Evolutionary conservation across 23 red algal species (phyloP), one percentile per base, ranked within the genome.

Genomic region (Gracilaria gracilis): DNA sequence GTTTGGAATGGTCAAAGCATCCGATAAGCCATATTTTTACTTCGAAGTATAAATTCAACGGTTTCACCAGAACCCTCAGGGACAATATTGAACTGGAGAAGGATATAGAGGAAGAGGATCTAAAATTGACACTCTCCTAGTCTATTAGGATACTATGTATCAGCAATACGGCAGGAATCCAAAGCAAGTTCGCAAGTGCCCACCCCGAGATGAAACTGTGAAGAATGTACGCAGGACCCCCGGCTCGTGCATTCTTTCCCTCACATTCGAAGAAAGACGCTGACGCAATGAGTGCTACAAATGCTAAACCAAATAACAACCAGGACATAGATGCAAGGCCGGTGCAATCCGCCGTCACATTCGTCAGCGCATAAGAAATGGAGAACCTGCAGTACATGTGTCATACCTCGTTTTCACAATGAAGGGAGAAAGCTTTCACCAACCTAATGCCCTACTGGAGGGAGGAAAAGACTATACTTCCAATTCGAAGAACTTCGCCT

Each of bases 81-180:
- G 80, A 84, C 5, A 84, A 47, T 17, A 9, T 84, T 11, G 5
- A 84, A 67, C 80, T 84, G 4, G 80, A 84, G 19, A 25, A 84
- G 31, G 80, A 84, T 6, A 61, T 90, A 51, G 0, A 25, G 35
- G 25, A 24, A 19, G 12, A 3, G 25, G 2, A 9, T 5, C 4
- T 4, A 71, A 16, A 5, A 29, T 25, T 17, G 66, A 71, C 5
- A 35, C 31, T 5, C 66, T 35, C 27, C n/a, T 71, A 1, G 31
- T 35, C 4, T 2, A 36, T 37, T 8, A 71, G 17, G 66, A 71
- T 7, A 88, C 69, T 17, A 35, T 88, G 39, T 88, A 88, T 37
- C 85, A 88, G 53, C 66, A 37, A 31, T 88, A 88, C 36, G 75
- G 75, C 6, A 20, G 75, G 9, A 17, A 71, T 35, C 66, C 66